Conservation (phyloP, 306 rosid species). For the Corylus heterophylla region DNA sequence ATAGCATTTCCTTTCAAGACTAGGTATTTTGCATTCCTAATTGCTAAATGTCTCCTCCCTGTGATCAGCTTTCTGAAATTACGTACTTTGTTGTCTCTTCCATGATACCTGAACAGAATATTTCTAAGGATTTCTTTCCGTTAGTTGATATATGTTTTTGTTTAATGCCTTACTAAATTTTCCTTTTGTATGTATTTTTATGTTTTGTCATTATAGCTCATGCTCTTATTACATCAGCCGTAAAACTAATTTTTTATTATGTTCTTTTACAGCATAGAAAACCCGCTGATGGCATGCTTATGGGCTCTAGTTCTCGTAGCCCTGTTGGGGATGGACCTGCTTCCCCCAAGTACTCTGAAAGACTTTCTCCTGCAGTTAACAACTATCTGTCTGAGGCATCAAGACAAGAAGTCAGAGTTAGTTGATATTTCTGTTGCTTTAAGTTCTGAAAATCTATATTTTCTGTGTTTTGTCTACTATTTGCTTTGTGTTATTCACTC, state of each 20-base stretch:
- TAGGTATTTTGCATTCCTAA: background rate
- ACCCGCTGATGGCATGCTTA: constrained; percentile 87
- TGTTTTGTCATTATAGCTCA: background rate
- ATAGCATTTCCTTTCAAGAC: background rate
- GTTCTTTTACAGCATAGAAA: constrained; percentile 83
- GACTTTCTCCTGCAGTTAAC: constrained; percentile 95
- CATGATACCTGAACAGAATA: background rate
- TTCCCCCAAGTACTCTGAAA: constrained; percentile 95
- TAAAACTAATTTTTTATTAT: constrained; percentile 12
- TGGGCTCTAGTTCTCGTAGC: constrained; percentile 93
- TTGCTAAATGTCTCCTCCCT: background rate
- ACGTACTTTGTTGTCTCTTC: background rate
- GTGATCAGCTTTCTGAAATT: background rate
- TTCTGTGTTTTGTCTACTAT: background rate
- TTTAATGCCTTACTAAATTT: background rate
- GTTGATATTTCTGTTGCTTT: constrained; percentile 35
- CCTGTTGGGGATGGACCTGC: constrained; percentile 85
- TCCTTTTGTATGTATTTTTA: background rate
- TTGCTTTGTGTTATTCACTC: constrained; percentile 17
- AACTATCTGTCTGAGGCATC: constrained; percentile 97
- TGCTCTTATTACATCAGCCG: background rate
- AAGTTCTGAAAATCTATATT: constrained; percentile 2
- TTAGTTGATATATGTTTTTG: background rate
- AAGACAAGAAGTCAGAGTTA: constrained; percentile 95
- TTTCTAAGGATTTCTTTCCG: background rate